phyloP scores from a whole-genome alignment of 495 filamentous ascomycete species.

The Penicillium flavigenum region DNA sequence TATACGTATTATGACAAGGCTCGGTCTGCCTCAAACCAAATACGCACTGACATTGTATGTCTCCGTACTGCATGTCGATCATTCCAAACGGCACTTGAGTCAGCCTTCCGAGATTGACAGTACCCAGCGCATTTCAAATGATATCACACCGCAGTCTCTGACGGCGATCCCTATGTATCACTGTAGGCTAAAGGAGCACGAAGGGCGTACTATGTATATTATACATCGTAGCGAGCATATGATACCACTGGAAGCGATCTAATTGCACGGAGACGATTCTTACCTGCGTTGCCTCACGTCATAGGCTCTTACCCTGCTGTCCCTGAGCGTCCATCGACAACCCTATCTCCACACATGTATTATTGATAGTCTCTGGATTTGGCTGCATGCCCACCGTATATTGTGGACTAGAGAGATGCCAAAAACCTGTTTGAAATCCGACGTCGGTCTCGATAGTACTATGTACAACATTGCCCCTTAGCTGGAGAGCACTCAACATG shows the following conservation, averaged over 20 bases:
- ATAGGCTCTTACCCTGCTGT: not conserved
- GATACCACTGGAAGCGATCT: not conserved
- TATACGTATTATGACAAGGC: not conserved
- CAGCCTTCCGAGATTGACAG: not conserved
- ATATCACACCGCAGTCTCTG: constrained; percentile 7
- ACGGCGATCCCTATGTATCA: not conserved
- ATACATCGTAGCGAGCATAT: constrained; percentile 2
- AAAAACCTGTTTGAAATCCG: constrained; percentile 10
- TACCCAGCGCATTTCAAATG: not conserved
- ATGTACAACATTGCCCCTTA: not conserved
- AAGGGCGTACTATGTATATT: not conserved
- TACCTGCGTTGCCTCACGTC: not conserved
- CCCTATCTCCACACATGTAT: not conserved
- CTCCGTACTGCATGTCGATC: not conserved
- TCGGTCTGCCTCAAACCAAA: not conserved
- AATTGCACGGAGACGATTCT: not conserved
- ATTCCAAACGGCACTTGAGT: not conserved
- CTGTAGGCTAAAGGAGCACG: not conserved
- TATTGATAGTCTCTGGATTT: not conserved
- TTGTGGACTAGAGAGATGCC: not conserved
- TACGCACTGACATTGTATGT: not conserved
- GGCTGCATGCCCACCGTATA: not conserved
- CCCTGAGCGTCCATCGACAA: not conserved
- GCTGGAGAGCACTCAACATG: not conserved
- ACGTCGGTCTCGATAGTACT: not conserved